Evolutionary conservation across 1,284 basidiomycete genomes (phyloP), one percentile per base, ranked within the genome.

Genomic region (Cronartium quercuum): DNA sequence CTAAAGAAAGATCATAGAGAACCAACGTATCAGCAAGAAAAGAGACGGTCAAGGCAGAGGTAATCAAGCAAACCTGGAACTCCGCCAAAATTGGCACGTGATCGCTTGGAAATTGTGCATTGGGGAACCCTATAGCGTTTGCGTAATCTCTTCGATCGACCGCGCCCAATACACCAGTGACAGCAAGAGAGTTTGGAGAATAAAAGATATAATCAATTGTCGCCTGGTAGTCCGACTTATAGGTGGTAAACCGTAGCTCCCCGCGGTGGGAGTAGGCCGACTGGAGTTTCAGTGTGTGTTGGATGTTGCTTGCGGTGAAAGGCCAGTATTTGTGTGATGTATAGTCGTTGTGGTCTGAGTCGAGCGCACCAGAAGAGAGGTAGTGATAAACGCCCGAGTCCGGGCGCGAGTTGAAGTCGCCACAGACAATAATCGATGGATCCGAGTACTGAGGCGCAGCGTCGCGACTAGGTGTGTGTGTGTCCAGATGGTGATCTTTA

Each of bases 131-230:
- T 68, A 98, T 94, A 10, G 89, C 88, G 83, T 92, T 94, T 79
- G 89, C 87, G 79, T 97, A 83, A 84, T 99, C 98, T 37, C 82
- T 82, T 80, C 85, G 86, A 82, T 98, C 94, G 70, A 98, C 89
- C 81, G 91, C 91, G 21, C 92, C 92, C 62, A 98, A 85, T 51
- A 97, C 88, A 21, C 90, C 89, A 76, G 90, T 93, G 24, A 93
- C 89, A n/a, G 87, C 86, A 73, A 98, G 81, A 78, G 89, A 91
- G 75, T 87, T 85, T 12, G 88, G 86, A 77, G 90, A 88, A 82
- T 93, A 95, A 89, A 93, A 98, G 79, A 98, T 88, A 82, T 98
- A 95, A 83, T 98, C 96, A 79, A 98, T 88, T 65, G 87, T 87
- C 58, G 83, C 83, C 67, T 79, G 79, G 77, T 82, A 83, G 35